Conservation (phyloP, 1,139 yeast species). For the Meyerozyma carpophila region DNA sequence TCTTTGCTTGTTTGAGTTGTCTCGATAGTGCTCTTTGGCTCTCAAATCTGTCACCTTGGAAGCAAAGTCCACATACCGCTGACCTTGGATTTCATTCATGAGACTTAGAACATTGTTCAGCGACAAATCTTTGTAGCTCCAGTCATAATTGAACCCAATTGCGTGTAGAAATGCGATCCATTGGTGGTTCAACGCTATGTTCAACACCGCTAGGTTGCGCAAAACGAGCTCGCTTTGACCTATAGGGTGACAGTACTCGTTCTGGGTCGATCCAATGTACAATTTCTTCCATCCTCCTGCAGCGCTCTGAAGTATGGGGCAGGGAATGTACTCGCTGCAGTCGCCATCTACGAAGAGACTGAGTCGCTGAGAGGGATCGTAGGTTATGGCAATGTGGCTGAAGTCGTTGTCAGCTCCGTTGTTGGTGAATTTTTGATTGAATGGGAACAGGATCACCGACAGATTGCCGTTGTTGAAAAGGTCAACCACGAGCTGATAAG, state of each 20-base stretch:
- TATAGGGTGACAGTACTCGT: slow-evolving; percentile 4
- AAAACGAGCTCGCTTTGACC: slow-evolving; percentile 25
- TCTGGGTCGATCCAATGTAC: slow-evolving; percentile 26
- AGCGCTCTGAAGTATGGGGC: slow-evolving; percentile 28
- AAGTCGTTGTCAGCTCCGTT: slow-evolving; percentile 19
- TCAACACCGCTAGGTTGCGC: slow-evolving; percentile 28
- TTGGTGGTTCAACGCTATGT: slow-evolving; percentile 24
- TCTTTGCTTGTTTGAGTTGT: background rate
- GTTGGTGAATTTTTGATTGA: slow-evolving; percentile 25
- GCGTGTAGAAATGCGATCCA: slow-evolving; percentile 36
- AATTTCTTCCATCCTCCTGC: slow-evolving; percentile 34
- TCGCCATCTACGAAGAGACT: slow-evolving; percentile 39
- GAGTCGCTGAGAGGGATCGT: slow-evolving; percentile 32
- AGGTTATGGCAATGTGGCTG: slow-evolving; percentile 32
- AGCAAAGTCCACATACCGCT: slow-evolving; percentile 22
- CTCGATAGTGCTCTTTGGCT: slow-evolving; percentile 4
- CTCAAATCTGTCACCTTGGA: slow-evolving; percentile 20
- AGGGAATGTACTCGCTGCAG: slow-evolving; percentile 41
- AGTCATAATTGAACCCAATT: slow-evolving; percentile 34
- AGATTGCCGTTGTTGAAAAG: slow-evolving; percentile 19
- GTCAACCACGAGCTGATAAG: slow-evolving; percentile 28
- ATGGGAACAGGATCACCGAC: slow-evolving; percentile 27
- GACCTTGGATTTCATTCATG: slow-evolving; percentile 25
- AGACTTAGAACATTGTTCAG: slow-evolving; percentile 25
- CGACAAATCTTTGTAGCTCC: slow-evolving; percentile 33